Conservation (phyloP, 805 yeast genomes). For the Myxozyma nipponensis region DNA sequence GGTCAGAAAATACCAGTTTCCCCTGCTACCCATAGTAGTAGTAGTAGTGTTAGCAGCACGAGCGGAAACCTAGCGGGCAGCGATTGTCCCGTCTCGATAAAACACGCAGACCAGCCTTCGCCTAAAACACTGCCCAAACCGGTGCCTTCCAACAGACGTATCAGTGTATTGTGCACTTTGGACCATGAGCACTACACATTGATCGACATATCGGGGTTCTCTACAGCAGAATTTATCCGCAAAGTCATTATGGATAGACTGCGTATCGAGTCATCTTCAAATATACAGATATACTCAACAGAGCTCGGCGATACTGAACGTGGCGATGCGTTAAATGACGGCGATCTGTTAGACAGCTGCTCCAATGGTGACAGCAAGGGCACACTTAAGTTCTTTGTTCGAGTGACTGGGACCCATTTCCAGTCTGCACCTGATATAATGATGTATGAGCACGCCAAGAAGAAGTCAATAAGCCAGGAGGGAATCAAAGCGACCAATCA, state of each 20-base stretch:
- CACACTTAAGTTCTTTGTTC: constrained; percentile 28
- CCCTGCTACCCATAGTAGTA: neutral
- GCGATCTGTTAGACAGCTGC: constrained; percentile 15
- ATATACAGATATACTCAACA: constrained; percentile 1
- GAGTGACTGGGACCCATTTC: constrained; percentile 4
- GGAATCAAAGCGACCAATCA: neutral
- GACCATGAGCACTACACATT: constrained; percentile 58
- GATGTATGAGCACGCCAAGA: neutral
- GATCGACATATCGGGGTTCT: constrained; percentile 44
- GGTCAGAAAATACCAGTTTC: neutral
- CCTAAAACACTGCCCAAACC: neutral
- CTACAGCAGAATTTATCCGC: constrained; percentile 66
- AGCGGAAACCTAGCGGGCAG: neutral
- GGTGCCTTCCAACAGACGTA: constrained; percentile 1
- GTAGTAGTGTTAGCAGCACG: neutral
- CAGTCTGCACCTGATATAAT: constrained; percentile 12
- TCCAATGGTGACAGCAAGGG: constrained; percentile 22
- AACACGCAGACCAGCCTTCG: neutral
- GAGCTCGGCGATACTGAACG: constrained; percentile 23
- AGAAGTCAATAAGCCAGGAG: neutral
- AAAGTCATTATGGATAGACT: constrained; percentile 35
- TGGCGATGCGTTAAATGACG: constrained; percentile 25
- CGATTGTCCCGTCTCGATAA: neutral
- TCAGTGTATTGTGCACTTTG: constrained; percentile 52
- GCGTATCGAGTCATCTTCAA: constrained; percentile 33